Base-by-base conservation (phyloP, 768 basidiomycete genomes). In the Lactifluus subvellereus region DNA sequence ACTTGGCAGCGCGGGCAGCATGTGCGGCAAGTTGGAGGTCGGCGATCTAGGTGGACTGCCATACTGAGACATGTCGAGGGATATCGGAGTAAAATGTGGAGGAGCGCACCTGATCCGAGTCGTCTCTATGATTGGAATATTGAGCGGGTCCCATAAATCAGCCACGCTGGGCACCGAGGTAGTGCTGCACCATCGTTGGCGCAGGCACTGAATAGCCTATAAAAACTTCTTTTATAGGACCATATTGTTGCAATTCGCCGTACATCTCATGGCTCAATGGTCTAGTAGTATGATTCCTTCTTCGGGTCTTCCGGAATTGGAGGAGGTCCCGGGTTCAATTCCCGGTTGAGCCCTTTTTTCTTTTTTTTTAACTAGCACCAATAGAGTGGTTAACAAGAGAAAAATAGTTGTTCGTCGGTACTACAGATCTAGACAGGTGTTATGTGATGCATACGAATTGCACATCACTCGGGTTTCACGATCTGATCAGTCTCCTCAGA, bases 281-380 rank as follows among this genome's bases (percentile, higher is more conserved):
- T 72, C 71, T 72, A 72, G 71, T 72, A 64, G 72, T 72, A 72
- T 72, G 72, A 72, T 72, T 72, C 72, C 68, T 69, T 71, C 72
- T 72, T 72, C 72, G 72, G 72, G 72, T 66, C 33, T 27, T 16
- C 61, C 52, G 54, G 49, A 37, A 54, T 2, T 74, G 73, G 70
- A 72, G 71, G 74, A 74, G 75, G 74, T 73, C 75, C 74, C 73
- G 74, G 74, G 74, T 75, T 76, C 75, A 74, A 75, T 74, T 73
- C 75, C 73, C 73, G 73, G 73, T 72, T 73, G 73, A 71, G 74
- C 74, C 75, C 73, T 56, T 59, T 47, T 58, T 55, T 62, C 51
- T 22, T 58, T 43, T 54, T 13, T 47, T 61, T 47, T 59, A 32
- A 10, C 11, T 27, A 20, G n/a, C 11, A 5, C 11, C 10, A 40